Percentiles rank a stretch among this genome's conserved stretches.
Evolutionary conservation across 2,329 filamentous ascomycete species (phyloP).

Genomic region (Calonectria leucothoes): DNA sequence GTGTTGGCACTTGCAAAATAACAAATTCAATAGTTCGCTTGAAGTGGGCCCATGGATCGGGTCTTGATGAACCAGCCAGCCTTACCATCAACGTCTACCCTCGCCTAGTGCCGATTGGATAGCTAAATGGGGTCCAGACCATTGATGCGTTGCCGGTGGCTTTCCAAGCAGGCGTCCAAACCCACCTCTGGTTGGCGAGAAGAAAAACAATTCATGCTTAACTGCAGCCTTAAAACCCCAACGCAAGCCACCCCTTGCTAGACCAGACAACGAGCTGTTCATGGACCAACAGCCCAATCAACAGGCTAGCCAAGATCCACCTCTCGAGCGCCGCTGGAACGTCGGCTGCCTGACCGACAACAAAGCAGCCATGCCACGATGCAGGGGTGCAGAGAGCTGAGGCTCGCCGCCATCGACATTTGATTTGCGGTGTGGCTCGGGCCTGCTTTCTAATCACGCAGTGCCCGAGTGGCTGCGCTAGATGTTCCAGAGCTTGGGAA

Average conservation of each 20-base stretch:
- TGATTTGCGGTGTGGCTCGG: background rate
- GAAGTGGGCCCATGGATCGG: background rate
- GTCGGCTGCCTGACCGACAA: background rate
- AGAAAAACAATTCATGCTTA: background rate
- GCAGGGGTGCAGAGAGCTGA: background rate
- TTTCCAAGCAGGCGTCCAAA: background rate
- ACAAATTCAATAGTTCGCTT: background rate
- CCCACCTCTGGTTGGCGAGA: background rate
- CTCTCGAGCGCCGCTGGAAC: background rate
- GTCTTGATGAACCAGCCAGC: background rate
- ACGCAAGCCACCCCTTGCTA: background rate
- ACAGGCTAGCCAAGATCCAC: background rate
- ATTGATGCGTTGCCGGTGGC: too few species aligned
- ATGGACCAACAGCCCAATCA: background rate
- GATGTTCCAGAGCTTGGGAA: too few species aligned
- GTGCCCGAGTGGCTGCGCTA: too few species aligned
- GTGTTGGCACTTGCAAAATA: background rate
- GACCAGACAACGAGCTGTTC: background rate
- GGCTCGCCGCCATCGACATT: background rate
- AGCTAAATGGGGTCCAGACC: background rate
- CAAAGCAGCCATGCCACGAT: background rate
- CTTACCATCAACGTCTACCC: too few species aligned
- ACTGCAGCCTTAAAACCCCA: background rate
- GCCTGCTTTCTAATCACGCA: too few species aligned
- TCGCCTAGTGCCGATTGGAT: background rate